phyloP scores from a whole-genome alignment of 1,284 basidiomycete species.

The Heterobasidion irregulare region DNA sequence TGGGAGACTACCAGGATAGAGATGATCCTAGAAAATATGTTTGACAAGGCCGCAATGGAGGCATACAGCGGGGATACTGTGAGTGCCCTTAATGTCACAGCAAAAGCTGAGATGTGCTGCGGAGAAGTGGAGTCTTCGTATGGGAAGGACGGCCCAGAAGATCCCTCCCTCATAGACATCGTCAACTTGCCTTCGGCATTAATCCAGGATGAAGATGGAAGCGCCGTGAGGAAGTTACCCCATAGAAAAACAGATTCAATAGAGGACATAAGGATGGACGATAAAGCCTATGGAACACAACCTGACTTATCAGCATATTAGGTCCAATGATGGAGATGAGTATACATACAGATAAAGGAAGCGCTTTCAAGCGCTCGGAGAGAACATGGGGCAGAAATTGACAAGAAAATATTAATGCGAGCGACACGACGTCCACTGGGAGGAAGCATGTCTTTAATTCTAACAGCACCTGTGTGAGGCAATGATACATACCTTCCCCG shows the following conservation, averaged over 20 bases:
- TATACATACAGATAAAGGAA: conserved; percentile 39
- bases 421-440: conserved; percentile 3
- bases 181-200: conserved; percentile 4
- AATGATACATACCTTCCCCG: conserved; percentile 14
- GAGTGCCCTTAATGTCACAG: conserved; percentile 26
- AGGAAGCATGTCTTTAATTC: not conserved
- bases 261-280: conserved; percentile 6
- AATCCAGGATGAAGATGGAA: conserved; percentile 5
- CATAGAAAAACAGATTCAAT: conserved; percentile 9
- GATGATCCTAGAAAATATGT: conserved; percentile 36
- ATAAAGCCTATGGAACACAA: conserved; percentile 4
- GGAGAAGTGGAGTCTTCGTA: conserved; percentile 7
- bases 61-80: conserved; percentile 35
- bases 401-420: conserved; percentile 9
- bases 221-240: conserved; percentile 8
- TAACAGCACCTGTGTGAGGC: conserved; percentile 7
- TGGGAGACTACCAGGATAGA: conserved; percentile 39
- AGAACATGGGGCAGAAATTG: conserved; percentile 35
- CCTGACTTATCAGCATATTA: not conserved
- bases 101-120: conserved; percentile 17
- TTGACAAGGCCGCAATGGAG: conserved; percentile 45
- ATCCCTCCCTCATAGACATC: conserved; percentile 1
- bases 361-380: conserved; percentile 41
- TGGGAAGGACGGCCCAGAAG: conserved; percentile 6
- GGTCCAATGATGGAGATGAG: not conserved